Evolutionary conservation across 352 stramenopile genomes (phyloP).

Genomic region (Blastocystis sp.): DNA sequence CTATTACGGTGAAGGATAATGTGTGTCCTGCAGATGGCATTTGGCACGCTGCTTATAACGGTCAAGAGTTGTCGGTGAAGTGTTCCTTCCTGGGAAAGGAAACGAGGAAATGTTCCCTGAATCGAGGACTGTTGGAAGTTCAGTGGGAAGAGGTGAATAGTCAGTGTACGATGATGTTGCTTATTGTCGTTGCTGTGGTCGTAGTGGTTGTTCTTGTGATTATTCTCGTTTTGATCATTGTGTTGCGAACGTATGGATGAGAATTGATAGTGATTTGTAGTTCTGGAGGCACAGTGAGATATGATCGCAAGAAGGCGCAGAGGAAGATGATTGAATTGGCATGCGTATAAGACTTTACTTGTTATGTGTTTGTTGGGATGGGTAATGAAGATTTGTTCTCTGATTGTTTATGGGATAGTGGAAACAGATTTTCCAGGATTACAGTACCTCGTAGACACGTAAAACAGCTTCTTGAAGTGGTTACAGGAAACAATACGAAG

Average conservation of each 20-base stretch:
- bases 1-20: slow-evolving; percentile 32
- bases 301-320: slow-evolving; percentile 11
- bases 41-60: background rate
- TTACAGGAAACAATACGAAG: too few relatives aligned
- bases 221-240: slow-evolving; percentile 11
- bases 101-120: background rate
- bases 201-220: slow-evolving; percentile 26
- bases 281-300: background rate
- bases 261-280: background rate
- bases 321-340: slow-evolving; percentile 36
- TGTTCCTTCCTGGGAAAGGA: slow-evolving; percentile 25
- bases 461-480: too few relatives aligned
- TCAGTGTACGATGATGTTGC: slow-evolving; percentile 6
- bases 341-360: slow-evolving; percentile 27
- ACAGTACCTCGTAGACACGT: too few relatives aligned
- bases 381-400: too few relatives aligned
- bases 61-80: background rate
- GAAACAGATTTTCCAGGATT: too few relatives aligned
- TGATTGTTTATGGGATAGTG: too few relatives aligned
- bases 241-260: background rate
- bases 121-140: background rate
- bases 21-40: background rate
- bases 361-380: background rate
- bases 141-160: background rate
- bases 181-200: slow-evolving; percentile 21